phyloP scores from a whole-genome alignment of 306 rosid genomes.

The Cucurbita argyrosperma region DNA sequence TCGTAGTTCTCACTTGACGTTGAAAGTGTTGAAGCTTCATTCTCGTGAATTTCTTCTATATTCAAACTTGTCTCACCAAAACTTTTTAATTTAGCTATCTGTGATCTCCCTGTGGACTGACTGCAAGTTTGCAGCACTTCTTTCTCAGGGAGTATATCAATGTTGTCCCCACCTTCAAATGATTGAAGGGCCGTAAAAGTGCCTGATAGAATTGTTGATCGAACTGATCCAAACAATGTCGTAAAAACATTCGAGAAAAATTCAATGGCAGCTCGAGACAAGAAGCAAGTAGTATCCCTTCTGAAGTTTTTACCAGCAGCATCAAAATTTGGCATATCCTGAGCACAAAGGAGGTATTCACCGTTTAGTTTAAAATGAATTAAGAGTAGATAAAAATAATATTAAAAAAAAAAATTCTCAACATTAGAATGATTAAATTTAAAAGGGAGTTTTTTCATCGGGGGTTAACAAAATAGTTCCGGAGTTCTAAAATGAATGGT shows the following conservation, averaged over 20 bases:
- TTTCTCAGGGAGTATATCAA: constrained; percentile 25
- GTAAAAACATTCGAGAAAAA: constrained; percentile 45
- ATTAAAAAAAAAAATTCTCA: not conserved
- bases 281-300: constrained; percentile 37
- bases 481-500: not conserved
- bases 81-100: constrained; percentile 14
- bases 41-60: constrained; percentile 9
- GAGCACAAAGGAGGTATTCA: constrained; percentile 10
- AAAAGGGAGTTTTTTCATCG: not conserved
- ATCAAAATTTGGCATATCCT: constrained; percentile 32
- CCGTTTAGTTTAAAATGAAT: constrained; percentile 4
- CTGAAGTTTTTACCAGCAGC: constrained; percentile 18
- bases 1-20: constrained; percentile 17
- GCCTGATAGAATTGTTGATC: constrained; percentile 25
- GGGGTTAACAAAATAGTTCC: not conserved
- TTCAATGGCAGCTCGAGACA: constrained; percentile 64
- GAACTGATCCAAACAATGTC: constrained; percentile 43
- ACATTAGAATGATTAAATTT: not conserved
- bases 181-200: constrained; percentile 28
- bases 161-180: constrained; percentile 34
- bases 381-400: not conserved
- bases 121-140: constrained; percentile 25
- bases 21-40: constrained; percentile 18
- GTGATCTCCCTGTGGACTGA: constrained; percentile 22
- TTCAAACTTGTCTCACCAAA: constrained; percentile 19